These are phyloP conservation scores for Globisporangium sylvaticum DNA, from an alignment of 352 stramenopile species.

Conservation along the genomic window DNA sequence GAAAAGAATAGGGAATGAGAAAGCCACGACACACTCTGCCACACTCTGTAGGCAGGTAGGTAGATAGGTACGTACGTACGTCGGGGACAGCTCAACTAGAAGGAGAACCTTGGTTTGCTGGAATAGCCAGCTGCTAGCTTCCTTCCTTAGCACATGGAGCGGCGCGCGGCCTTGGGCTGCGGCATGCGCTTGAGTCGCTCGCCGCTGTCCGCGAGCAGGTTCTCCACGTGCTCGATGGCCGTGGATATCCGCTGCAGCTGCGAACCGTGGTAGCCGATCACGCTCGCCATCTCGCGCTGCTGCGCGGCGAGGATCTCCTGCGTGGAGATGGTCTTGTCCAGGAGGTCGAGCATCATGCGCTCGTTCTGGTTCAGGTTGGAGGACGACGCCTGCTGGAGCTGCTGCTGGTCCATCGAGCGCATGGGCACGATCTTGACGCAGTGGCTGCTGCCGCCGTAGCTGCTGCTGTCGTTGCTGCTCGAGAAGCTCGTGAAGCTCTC, in stretches of 20 bases:
- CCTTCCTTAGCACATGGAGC: constrained; percentile 13
- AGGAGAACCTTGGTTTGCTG: background rate
- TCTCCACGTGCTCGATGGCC: constrained; percentile 69
- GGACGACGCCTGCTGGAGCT: constrained; percentile 8
- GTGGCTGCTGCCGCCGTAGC: constrained; percentile 15
- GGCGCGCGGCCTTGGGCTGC: constrained; percentile 7
- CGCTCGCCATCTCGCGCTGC: constrained; percentile 66
- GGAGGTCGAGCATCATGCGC: constrained; percentile 66
- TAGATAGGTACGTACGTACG: background rate
- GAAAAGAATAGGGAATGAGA: background rate
- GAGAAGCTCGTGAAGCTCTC: constrained; percentile 19
- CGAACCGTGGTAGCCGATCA: constrained; percentile 58
- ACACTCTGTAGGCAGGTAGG: background rate
- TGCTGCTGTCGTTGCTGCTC: constrained; percentile 16
- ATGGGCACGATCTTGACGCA: constrained; percentile 21
- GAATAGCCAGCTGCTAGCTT: background rate
- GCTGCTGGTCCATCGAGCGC: constrained; percentile 14
- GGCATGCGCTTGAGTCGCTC: constrained; percentile 25
- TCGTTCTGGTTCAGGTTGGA: constrained; percentile 54
- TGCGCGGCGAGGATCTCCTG: constrained; percentile 73
- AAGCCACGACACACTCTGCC: background rate
- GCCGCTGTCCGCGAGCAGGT: constrained; percentile 44
- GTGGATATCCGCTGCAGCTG: constrained; percentile 66
- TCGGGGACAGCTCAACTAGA: background rate
- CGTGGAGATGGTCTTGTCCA: constrained; percentile 77